Evolutionary conservation across 2,329 filamentous ascomycete species (phyloP).

Genomic region (Dothideomycetes sp.): DNA sequence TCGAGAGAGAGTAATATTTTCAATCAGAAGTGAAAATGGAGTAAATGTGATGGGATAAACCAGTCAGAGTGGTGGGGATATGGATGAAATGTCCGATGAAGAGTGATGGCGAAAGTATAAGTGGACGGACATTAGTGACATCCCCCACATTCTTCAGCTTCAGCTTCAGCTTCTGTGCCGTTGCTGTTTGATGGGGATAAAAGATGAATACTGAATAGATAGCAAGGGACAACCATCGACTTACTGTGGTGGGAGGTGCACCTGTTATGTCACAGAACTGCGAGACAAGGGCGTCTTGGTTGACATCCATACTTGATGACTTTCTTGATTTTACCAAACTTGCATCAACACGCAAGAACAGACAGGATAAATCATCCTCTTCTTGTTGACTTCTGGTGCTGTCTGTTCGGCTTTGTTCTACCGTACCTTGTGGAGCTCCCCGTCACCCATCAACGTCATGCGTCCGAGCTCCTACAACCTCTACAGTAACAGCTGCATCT

Average conservation of each 20-base stretch:
- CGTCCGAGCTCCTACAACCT: no score
- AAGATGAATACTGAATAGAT: neutral
- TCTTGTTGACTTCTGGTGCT: no score
- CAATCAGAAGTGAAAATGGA: neutral
- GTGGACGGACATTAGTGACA: neutral
- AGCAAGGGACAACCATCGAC: slow-evolving; percentile 8
- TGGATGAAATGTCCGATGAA: neutral
- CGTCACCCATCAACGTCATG: no score
- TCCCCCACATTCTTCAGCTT: neutral
- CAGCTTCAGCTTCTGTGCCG: no score
- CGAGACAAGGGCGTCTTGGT: slow-evolving; percentile 21
- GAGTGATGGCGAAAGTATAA: slow-evolving; percentile 1
- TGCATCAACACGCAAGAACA: no score
- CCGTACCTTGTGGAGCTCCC: no score
- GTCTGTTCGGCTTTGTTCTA: no score
- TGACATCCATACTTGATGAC: slow-evolving; percentile 16
- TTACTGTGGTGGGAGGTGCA: slow-evolving; percentile 20
- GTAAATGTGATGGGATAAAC: neutral
- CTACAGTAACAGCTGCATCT: no score
- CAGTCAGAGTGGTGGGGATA: slow-evolving; percentile 1
- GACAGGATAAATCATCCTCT: no score
- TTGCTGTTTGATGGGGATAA: neutral
- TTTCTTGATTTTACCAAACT: no score
- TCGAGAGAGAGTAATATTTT: neutral
- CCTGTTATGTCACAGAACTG: slow-evolving; percentile 27